These are phyloP conservation scores for Clonostachys chloroleuca DNA, from an alignment of 2,329 filamentous ascomycete species.

Conservation along the genomic window DNA sequence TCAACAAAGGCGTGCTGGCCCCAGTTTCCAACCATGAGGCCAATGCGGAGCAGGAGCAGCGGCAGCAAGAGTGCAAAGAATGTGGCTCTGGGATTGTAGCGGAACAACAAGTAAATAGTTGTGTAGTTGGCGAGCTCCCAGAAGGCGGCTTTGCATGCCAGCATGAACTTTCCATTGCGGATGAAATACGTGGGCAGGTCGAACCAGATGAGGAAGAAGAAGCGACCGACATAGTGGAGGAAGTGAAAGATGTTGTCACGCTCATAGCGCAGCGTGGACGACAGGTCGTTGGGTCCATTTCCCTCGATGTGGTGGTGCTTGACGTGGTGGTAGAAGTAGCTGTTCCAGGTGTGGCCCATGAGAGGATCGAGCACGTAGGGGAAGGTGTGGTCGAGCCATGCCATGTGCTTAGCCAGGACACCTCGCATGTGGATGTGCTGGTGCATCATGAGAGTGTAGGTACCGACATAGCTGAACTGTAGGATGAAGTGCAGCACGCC, in stretches of 20 bases:
- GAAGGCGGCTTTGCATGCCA: conserved; percentile 50
- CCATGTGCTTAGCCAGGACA: conserved; percentile 51
- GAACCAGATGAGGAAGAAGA: conserved; percentile 69
- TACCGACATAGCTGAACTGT: conserved; percentile 64
- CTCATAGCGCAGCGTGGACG: conserved; percentile 72
- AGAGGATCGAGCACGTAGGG: conserved; percentile 72
- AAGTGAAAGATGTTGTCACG: conserved; percentile 65
- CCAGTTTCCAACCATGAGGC: conserved; percentile 80
- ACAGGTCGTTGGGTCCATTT: conserved; percentile 73
- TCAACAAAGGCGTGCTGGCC: conserved; percentile 81
- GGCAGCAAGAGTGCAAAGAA: conserved; percentile 65
- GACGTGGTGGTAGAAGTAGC: conserved; percentile 81
- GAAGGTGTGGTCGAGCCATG: conserved; percentile 58
- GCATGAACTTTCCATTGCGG: conserved; percentile 49
- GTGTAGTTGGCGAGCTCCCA: conserved; percentile 57
- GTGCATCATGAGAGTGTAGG: conserved; percentile 79
- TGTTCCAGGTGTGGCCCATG: conserved; percentile 82
- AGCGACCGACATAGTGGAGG: conserved; percentile 67
- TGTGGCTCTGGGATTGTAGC: conserved; percentile 49
- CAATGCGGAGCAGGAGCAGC: conserved; percentile 60
- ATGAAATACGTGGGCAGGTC: conserved; percentile 73
- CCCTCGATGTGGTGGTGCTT: conserved; percentile 79
- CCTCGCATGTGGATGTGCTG: conserved; percentile 79
- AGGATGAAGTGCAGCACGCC: conserved; percentile 61
- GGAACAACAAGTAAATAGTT: conserved; percentile 26